Percentiles rank a stretch among this genome's conserved stretches.
These are phyloP conservation scores for Cytidiella melzeri DNA, from an alignment of 768 basidiomycete species.

Conservation along the genomic window DNA sequence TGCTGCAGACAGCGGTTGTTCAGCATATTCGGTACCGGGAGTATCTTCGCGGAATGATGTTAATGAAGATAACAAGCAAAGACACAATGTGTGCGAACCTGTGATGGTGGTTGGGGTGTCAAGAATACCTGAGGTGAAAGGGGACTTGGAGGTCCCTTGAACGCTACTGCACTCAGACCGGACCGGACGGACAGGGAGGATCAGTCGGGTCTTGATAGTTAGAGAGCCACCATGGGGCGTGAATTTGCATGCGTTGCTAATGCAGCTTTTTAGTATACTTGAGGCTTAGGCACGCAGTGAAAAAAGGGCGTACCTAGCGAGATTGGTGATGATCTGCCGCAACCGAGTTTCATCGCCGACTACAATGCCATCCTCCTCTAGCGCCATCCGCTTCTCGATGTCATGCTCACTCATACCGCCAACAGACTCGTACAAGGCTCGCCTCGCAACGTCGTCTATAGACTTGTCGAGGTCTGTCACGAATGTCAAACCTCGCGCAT, in stretches of 20 bases:
- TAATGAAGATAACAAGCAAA: too few relatives aligned
- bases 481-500: conserved; percentile 60
- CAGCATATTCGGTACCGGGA: background rate
- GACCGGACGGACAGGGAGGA: too few relatives aligned
- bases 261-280: background rate
- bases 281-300: background rate
- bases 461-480: conserved; percentile 59
- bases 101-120: too few relatives aligned
- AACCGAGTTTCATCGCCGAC: conserved; percentile 79
- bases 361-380: conserved; percentile 58
- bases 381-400: conserved; percentile 36
- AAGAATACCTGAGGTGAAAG: too few relatives aligned
- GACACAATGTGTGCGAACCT: too few relatives aligned
- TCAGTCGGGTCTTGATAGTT: conserved; percentile 56
- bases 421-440: conserved; percentile 52
- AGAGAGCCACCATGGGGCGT: conserved; percentile 65
- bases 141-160: too few relatives aligned
- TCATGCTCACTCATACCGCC: conserved; percentile 37
- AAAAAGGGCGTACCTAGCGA: conserved; percentile 46
- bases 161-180: too few relatives aligned
- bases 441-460: conserved; percentile 60
- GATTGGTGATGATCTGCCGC: conserved; percentile 76
- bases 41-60: background rate
- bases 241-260: conserved; percentile 74
- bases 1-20: conserved; percentile 21